phyloP scores from a whole-genome alignment of 2,329 filamentous ascomycete genomes.

The Stenocarpella maydis region DNA sequence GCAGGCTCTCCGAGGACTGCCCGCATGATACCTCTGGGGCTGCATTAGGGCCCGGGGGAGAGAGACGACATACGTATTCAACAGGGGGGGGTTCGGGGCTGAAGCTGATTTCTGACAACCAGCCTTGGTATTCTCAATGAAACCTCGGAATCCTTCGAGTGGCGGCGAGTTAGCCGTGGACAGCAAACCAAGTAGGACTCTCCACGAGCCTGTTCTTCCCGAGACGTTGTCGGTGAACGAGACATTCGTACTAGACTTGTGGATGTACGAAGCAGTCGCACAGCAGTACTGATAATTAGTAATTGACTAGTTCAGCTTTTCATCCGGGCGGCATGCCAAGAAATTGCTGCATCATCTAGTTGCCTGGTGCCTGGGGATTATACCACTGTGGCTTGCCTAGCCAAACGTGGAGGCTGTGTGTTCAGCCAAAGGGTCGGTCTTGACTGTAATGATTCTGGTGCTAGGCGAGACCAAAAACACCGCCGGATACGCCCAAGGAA shows the following conservation, averaged over 20 bases:
- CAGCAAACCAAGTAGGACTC: background rate
- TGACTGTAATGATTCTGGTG: background rate
- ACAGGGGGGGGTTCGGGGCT: background rate
- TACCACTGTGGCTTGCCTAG: background rate
- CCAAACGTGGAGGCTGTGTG: too few species aligned
- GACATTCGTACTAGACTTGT: background rate
- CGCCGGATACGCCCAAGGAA: background rate
- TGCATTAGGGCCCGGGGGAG: conserved; percentile 17
- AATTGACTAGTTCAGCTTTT: background rate
- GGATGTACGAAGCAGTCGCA: background rate
- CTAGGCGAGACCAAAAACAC: background rate
- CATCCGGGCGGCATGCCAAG: conserved; percentile 12
- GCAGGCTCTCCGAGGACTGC: background rate
- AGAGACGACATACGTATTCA: background rate
- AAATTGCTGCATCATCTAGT: background rate
- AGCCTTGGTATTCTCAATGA: conserved; percentile 1
- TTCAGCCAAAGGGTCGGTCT: conserved; percentile 8
- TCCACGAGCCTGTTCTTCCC: background rate
- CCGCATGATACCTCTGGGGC: background rate
- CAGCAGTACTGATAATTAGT: background rate
- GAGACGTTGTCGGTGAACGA: background rate
- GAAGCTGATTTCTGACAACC: background rate
- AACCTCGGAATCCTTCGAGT: conserved; percentile 1
- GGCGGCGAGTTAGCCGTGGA: background rate
- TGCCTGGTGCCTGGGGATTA: background rate